Base-by-base conservation (phyloP, 2,329 filamentous ascomycete species). In the Cadophora sp. region DNA sequence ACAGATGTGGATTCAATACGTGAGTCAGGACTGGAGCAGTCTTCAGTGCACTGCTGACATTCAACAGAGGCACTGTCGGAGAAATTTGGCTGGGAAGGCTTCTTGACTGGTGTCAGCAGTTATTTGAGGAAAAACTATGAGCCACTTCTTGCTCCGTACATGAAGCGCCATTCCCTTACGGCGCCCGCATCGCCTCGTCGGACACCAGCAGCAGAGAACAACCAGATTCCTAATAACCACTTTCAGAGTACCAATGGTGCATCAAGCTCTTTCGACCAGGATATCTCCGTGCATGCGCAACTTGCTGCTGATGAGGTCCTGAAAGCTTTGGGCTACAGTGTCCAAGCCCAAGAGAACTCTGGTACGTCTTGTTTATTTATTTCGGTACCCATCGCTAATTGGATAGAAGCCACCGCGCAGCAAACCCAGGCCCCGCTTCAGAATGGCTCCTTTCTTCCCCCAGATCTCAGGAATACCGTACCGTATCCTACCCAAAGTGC, bases 41-140 rank as follows among this genome's bases (percentile, higher is more conserved):
- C 1, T 34, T 12, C 31, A 26, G 26, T 24, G 11, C 34, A 34
- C 16, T 12, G 16, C 69, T 76, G 62, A 75, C 61, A 50, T 51
- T 11, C 12, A 48, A 12, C 37, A 78, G 76, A 75, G 56, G 79
- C 82, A 26, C 76, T 91, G 43, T 85, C 85, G 0, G 83, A 87
- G 71, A 88, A 85, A 73, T 90, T 89, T 72, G 83, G 84, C 34
- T 91, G 89, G 89, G 85, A 86, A 62, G 86, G 89, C 67, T 90
- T 91, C 67, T 79, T 90, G 19, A 82, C 83, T 26, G 86, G 88
- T 69, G 82, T 90, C 19, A 85, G 84, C 58, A 80, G 80, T 14
- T 87, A 88, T 76, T 82, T 91, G 59, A 83, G 81, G 63, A 87
- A 88, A 74, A 85, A 86, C 66, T 84, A 87, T 66, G 86, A 87